Evolutionary conservation across 441 rosid species (phyloP), one percentile per base, ranked within the genome.

Genomic region (Pelargonium citronellum): DNA sequence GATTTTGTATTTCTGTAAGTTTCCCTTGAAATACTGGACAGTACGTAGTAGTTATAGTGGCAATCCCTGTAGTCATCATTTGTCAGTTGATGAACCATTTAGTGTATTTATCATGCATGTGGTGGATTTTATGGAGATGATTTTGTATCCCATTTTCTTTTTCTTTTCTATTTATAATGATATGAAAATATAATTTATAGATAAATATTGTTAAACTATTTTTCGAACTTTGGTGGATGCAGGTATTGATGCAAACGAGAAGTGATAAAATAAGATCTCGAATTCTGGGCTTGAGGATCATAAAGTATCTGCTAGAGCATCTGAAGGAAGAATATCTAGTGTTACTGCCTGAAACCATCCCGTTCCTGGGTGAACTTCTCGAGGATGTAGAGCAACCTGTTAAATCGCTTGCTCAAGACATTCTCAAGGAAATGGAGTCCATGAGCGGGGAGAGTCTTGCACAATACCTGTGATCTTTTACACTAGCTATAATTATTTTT

Each of bases 201-300:
- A 27, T n/a, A n/a, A n/a, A n/a, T n/a, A n/a, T n/a, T n/a, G n/a
- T n/a, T n/a, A n/a, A n/a, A n/a, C n/a, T n/a, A n/a, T n/a, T n/a
- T 46, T 34, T 67, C 58, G 6, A 19, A 30, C n/a, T 55, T 11
- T 46, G 1, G 20, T 64, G n/a, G 63, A 20, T 22, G 15, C 85
- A 92, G 99, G 97, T 95, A 63, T 75, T 92, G 71, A 79, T 92
- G 91, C 99, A 91, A 83, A 89, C 99, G 4, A 87, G 97, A 74
- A 92, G 94, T 43, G 97, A 91, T 76, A 91, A 84, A 77, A 15
- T 83, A 11, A 85, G 98, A 22, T 64, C 97, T 19, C 88, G 95
- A 75, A 72, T 87, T 20, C 73, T 92, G 77, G 96, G 95, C 43
- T 77, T 95, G 83, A 89, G 92, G 79, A 80, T 90, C 12, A 89